phyloP scores from a whole-genome alignment of 78 protist genomes.

The Acrasis kona region DNA sequence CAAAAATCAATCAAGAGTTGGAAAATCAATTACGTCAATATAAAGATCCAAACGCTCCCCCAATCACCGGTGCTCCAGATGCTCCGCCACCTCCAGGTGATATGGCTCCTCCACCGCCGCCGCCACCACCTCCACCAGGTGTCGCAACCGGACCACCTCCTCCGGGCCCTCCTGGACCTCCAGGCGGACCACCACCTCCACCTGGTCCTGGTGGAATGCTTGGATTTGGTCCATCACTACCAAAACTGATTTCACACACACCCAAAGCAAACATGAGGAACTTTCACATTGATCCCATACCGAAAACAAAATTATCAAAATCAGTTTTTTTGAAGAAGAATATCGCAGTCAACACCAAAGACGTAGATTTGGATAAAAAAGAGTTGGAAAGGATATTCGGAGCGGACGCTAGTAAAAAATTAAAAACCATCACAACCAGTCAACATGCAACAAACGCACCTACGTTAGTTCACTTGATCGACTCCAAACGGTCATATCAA shows the following conservation, averaged over 20 bases:
- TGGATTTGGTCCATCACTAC: not conserved
- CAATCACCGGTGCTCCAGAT: not conserved
- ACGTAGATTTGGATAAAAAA: not conserved
- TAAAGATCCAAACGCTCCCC: no score
- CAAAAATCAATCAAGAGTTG: no score
- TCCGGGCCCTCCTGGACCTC: constrained; percentile 1
- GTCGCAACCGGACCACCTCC: not conserved
- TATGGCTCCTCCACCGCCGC: not conserved
- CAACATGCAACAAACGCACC: not conserved
- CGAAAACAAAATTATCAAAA: not conserved
- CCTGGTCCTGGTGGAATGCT: not conserved
- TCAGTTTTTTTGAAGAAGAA: not conserved
- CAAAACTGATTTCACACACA: not conserved
- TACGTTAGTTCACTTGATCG: not conserved
- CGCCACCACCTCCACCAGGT: not conserved
- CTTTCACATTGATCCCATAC: not conserved
- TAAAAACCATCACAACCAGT: not conserved
- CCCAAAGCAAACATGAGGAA: not conserved
- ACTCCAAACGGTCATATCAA: not conserved
- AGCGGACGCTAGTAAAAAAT: not conserved
- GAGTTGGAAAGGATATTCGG: not conserved
- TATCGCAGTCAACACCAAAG: not conserved
- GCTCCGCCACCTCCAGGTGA: not conserved
- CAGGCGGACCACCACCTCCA: not conserved
- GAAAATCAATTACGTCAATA: no score